Percentiles rank a stretch among this genome's conserved stretches.
phyloP scores from a whole-genome alignment of 306 rosid genomes.

The Lotus japonicus region DNA sequence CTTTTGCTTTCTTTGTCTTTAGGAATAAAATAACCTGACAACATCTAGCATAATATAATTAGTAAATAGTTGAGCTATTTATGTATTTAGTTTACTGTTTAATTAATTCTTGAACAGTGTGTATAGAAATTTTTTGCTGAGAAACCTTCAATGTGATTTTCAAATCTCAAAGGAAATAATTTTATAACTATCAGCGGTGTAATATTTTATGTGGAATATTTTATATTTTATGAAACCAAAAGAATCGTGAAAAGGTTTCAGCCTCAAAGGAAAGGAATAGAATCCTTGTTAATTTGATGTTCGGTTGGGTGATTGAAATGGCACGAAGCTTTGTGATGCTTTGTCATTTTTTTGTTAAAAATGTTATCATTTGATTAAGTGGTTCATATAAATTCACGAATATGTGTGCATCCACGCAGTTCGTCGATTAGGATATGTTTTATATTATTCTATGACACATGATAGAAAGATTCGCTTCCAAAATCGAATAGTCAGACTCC shows the following conservation, averaged over 20 bases:
- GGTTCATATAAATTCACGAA: slow-evolving; percentile 1
- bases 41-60: no score
- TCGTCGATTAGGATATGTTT: no score
- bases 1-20: slow-evolving; percentile 24
- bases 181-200: no score
- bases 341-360: background rate
- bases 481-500: slow-evolving; percentile 28
- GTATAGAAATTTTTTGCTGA: no score
- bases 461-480: slow-evolving; percentile 20
- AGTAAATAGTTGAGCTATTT: no score
- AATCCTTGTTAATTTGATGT: background rate
- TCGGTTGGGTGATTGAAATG: background rate
- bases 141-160: no score
- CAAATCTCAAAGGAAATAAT: no score
- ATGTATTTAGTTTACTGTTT: no score
- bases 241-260: slow-evolving; percentile 19
- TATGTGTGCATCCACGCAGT: background rate
- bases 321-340: background rate
- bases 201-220: no score
- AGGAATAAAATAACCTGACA: no score
- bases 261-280: slow-evolving; percentile 27
- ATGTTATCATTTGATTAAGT: background rate
- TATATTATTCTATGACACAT: slow-evolving; percentile 3
- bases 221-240: no score
- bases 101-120: no score